Evolutionary conservation across 2,329 filamentous ascomycete genomes (phyloP).

Genomic region (Arthrobotrys sphaeroides): DNA sequence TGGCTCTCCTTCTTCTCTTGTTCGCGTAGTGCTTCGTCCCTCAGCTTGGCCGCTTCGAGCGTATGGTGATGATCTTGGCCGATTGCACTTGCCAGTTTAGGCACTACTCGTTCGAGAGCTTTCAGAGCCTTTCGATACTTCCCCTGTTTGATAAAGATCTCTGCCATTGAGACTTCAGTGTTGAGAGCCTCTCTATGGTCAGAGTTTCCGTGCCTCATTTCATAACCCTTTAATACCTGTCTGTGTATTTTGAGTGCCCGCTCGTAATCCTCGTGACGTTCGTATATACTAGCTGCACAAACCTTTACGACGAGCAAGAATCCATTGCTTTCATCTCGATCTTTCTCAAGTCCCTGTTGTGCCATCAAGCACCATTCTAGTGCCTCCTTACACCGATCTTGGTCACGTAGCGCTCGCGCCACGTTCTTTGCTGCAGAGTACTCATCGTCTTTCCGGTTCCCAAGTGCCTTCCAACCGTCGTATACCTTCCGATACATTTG

Average conservation of each 20-base stretch:
- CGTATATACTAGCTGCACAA: slow-evolving; percentile 9
- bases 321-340: background rate
- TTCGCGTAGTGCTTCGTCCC: background rate
- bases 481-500: background rate
- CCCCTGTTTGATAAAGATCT: background rate
- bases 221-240: background rate
- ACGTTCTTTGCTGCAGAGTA: slow-evolving; percentile 2
- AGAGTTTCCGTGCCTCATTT: background rate
- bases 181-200: background rate
- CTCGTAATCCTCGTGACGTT: background rate
- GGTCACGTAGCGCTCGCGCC: background rate
- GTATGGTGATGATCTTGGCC: background rate
- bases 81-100: background rate
- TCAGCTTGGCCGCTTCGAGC: background rate
- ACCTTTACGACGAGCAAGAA: background rate
- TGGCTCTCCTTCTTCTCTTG: no score
- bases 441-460: background rate
- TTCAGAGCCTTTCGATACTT: background rate
- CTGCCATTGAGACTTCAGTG: background rate
- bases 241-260: slow-evolving; percentile 5
- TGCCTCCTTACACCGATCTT: background rate
- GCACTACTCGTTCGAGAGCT: background rate
- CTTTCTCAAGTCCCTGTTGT: background rate
- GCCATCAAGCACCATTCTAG: slow-evolving; percentile 5
- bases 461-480: background rate